A percentile compares a stretch with the other conserved stretches of the same genome.
These are phyloP conservation scores for Chrysosphaeria jannelii DNA, from an alignment of 2,329 filamentous ascomycete genomes.

Conservation along the genomic window DNA sequence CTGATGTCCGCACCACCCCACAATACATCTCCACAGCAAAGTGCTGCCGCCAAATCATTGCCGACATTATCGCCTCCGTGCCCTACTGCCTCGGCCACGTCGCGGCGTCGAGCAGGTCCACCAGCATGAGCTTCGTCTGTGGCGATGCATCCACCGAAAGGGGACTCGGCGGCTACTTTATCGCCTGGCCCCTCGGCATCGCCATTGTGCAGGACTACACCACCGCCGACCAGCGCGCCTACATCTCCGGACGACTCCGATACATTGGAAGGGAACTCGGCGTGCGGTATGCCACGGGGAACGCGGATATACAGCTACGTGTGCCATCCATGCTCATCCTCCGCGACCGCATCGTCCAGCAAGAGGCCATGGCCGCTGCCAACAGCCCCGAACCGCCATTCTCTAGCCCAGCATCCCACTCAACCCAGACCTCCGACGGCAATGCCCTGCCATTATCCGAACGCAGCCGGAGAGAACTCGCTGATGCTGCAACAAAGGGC, in stretches of 20 bases:
- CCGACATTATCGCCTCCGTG: constrained; percentile 28
- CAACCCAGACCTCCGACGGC: too few relatives aligned
- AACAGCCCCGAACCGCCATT: too few relatives aligned
- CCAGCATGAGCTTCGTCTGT: constrained; percentile 12
- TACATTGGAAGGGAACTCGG: constrained; percentile 25
- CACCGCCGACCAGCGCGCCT: constrained; percentile 25
- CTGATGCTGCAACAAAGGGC: too few relatives aligned
- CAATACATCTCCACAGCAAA: constrained; percentile 25
- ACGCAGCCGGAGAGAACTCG: too few relatives aligned
- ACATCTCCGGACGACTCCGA: constrained; percentile 20
- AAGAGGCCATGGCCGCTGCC: too few relatives aligned
- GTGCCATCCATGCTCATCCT: constrained; percentile 31
- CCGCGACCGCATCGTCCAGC: constrained; percentile 18
- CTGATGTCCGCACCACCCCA: constrained; percentile 30
- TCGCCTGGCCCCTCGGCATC: constrained; percentile 26
- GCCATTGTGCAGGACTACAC: constrained; percentile 24
- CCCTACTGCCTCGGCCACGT: constrained; percentile 23
- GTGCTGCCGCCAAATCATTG: constrained; percentile 20
- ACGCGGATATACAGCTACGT: constrained; percentile 22
- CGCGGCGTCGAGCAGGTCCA: neutral
- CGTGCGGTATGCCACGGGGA: constrained; percentile 23
- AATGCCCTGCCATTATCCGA: too few relatives aligned
- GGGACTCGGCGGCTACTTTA: constrained; percentile 24
- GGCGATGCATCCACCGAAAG: constrained; percentile 19
- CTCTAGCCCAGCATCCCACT: too few relatives aligned